These are phyloP conservation scores for Lecanosticta acicola DNA, from an alignment of 2,329 filamentous ascomycete genomes.

Conservation along the genomic window DNA sequence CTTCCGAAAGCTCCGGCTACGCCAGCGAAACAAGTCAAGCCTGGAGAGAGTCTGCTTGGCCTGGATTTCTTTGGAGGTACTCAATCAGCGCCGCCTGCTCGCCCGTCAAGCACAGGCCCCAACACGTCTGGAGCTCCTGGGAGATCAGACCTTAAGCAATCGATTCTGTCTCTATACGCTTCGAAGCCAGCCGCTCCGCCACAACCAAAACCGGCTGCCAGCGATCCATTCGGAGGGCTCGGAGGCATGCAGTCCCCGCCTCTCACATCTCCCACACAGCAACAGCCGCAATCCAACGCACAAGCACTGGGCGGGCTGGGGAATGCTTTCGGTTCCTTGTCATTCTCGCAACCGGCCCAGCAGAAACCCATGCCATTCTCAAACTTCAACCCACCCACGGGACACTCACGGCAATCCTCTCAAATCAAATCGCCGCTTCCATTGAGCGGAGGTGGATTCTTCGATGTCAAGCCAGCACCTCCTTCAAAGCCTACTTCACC, in stretches of 20 bases:
- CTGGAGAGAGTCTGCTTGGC: slow-evolving; percentile 78
- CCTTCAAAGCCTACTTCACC: slow-evolving; percentile 36
- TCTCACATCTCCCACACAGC: slow-evolving; percentile 27
- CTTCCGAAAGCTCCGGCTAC: slow-evolving; percentile 29
- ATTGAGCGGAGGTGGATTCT: slow-evolving; percentile 72
- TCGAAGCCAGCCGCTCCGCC: slow-evolving; percentile 66
- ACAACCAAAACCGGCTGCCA: slow-evolving; percentile 33
- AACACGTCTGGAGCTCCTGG: slow-evolving; percentile 58
- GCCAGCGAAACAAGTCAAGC: slow-evolving; percentile 57
- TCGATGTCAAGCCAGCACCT: slow-evolving; percentile 57
- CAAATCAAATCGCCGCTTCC: slow-evolving; percentile 35
- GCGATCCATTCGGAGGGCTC: slow-evolving; percentile 64
- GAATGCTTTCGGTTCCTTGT: slow-evolving; percentile 72
- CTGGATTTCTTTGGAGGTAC: slow-evolving; percentile 83
- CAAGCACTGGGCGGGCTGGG: slow-evolving; percentile 56
- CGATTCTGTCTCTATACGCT: slow-evolving; percentile 90
- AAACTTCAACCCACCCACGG: slow-evolving; percentile 52
- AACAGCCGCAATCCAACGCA: slow-evolving; percentile 22
- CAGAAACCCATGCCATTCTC: slow-evolving; percentile 62
- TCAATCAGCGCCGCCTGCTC: slow-evolving; percentile 60
- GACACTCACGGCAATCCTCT: slow-evolving; percentile 42
- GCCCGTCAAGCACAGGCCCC: slow-evolving; percentile 72
- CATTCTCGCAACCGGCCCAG: slow-evolving; percentile 48
- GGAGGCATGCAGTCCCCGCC: slow-evolving; percentile 60
- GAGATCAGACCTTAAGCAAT: slow-evolving; percentile 91